Evolutionary conservation across 2,329 filamentous ascomycete species (phyloP).

Genomic region (Aspergillus brasiliensis): DNA sequence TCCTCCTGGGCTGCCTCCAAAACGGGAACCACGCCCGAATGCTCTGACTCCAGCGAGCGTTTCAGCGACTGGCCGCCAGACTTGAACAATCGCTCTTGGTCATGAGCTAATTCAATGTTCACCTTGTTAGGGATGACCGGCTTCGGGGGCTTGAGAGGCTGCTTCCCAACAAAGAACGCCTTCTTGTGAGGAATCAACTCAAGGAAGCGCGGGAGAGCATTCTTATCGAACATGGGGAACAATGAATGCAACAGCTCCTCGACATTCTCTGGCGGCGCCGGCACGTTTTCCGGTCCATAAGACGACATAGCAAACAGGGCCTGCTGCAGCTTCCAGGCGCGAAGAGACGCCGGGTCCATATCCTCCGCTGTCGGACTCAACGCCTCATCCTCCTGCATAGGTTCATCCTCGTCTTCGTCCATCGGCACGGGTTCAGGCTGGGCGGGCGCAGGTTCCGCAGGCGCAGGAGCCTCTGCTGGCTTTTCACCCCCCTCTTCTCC

Average conservation of each 20-base stretch:
- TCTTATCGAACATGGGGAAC: conserved; percentile 78
- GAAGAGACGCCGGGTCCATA: conserved; percentile 45
- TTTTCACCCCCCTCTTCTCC: conserved; percentile 24
- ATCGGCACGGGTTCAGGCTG: conserved; percentile 25
- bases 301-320: conserved; percentile 50
- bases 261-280: conserved; percentile 70
- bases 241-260: conserved; percentile 76
- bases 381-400: conserved; percentile 30
- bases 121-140: conserved; percentile 83
- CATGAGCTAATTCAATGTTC: conserved; percentile 78
- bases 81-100: conserved; percentile 83
- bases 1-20: conserved; percentile 48
- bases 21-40: conserved; percentile 58
- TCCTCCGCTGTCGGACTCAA: conserved; percentile 35
- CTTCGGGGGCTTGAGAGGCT: conserved; percentile 76
- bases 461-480: conserved; percentile 1
- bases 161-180: conserved; percentile 76
- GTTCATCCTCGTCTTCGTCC: conserved; percentile 30
- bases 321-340: conserved; percentile 50
- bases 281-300: conserved; percentile 60
- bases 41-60: conserved; percentile 53
- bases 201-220: conserved; percentile 75
- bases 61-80: conserved; percentile 65
- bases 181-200: conserved; percentile 80
- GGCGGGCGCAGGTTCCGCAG: background rate